These are phyloP conservation scores for Ulmus americana DNA, from an alignment of 331 rosid species.

Conservation along the genomic window DNA sequence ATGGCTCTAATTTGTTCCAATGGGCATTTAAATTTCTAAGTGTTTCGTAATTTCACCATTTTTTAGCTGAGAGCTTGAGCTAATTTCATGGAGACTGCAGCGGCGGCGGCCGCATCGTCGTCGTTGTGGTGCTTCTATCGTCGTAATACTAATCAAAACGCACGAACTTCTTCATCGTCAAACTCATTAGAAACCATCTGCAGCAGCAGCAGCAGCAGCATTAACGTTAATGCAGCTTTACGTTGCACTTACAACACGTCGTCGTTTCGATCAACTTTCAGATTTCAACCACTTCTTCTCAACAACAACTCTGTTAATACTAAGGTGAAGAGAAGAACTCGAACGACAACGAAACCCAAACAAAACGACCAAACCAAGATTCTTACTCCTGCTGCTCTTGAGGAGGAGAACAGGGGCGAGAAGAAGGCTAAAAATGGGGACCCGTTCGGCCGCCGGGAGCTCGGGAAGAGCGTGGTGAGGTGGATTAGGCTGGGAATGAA, in stretches of 20 bases:
- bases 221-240: background rate
- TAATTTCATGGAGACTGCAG: constrained; percentile 6
- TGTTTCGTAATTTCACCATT: background rate
- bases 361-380: background rate
- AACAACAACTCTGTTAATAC: background rate
- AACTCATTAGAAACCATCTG: background rate
- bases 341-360: background rate
- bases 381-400: background rate
- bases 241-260: too few relatives aligned
- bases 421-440: constrained; percentile 37
- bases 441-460: constrained; percentile 60
- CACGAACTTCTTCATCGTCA: too few relatives aligned
- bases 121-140: constrained; percentile 8
- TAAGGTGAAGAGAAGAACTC: constrained; percentile 1
- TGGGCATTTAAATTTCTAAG: background rate
- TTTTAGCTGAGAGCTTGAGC: background rate
- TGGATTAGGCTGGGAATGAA: constrained; percentile 67
- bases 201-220: background rate
- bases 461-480: constrained; percentile 55
- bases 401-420: background rate
- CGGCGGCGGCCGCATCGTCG: background rate
- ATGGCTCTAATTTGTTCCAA: background rate
- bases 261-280: background rate
- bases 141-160: too few relatives aligned
- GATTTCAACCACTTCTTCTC: background rate